Base-by-base conservation (phyloP, 768 basidiomycete genomes). In the Xerocomellus amylosporus region DNA sequence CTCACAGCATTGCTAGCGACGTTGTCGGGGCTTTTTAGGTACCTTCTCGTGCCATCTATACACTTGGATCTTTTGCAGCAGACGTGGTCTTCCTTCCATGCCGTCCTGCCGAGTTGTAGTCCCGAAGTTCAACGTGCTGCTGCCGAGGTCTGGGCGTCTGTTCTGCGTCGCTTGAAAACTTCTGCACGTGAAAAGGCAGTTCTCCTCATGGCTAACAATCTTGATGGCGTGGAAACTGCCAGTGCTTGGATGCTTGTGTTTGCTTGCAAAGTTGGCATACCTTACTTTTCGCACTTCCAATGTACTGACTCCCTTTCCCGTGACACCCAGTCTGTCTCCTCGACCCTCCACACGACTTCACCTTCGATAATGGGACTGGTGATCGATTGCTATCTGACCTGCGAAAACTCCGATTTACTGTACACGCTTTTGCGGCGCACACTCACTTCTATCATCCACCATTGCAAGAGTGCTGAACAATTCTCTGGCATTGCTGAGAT, bases 91-190 rank as follows among this genome's bases (percentile, higher is more conserved):
- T 62, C 71, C 28, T 71, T 92, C 38, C 74, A 75, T 24, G 64
- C 68, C 1, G 72, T 78, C 2, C 66, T 92, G 9, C 79, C 79
- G 4, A 78, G 75, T 53, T 90, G 88, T 65, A 72, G 80, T 51
- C 78, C 82, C 0, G 89, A 93, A 54, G 79, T 91, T 3, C 88
- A 88, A 64, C 74, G 88, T 24, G 84, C 88, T 1, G 79, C 89
- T 10, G 87, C 91, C 0, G 93, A 97, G 64, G 90, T 92, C 4
- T 97, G 92, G 95, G 90, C 86, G 0, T 83, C 82, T 1, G 79
- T 87, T 0, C 63, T 96, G 40, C 77, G 94, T 46, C 79, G 89
- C 60, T 71, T 94, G 49, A 90, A 90, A 68, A 71, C 74, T 2
- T 75, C 79, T 13, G 75, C 77, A 8, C 74, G 88, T 30, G 81